Base-by-base conservation (phyloP, 2,329 filamentous ascomycete species). In the Botrytis pseudocinerea region DNA sequence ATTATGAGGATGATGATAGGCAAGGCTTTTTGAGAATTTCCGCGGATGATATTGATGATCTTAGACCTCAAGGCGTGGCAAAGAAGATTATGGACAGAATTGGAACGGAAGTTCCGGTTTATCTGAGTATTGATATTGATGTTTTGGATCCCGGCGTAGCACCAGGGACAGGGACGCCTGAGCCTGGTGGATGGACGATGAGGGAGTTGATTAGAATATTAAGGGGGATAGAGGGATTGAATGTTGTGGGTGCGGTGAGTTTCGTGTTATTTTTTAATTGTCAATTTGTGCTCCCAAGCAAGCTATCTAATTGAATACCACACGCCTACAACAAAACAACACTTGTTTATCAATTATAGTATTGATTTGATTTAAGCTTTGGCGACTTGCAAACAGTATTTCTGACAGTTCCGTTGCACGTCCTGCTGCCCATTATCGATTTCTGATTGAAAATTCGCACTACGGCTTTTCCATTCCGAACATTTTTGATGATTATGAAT, bases 131-230 rank as follows among this genome's bases (percentile, higher is more conserved):
- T 25, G 93, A 95, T 79, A 95, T 95, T 77, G 93, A 95, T 81
- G 92, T 95, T 0, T 85, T 95, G 64, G 92, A 95, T 80, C 93
- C 93, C 0, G 91, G 84, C 0, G 72, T 83, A 68, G 89, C 89
- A 2, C 93, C 93, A 0, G 93, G 92, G 2, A 97, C 94, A 0
- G 95, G 94, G 1, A 97, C 94, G 0, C 94, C 94, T 0, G 94
- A 97, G 84, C 92, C 94, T 0, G 94, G 95, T 73, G 94, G 94
- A 54, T 97, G 94, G 94, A 96, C 93, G 9, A 97, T 92, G 32
- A 86, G 94, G 69, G 95, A 97, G 84, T 85, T 97, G 77, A 95
- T 97, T 76, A 86, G 92, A 20, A 93, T 97, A 73, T 82, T 97
- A 80, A 86, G 94, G 46, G 94, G 93, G 0, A 88, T 97, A 60